phyloP scores from a whole-genome alignment of 768 basidiomycete genomes.

The Xerocomellus dryophilus region DNA sequence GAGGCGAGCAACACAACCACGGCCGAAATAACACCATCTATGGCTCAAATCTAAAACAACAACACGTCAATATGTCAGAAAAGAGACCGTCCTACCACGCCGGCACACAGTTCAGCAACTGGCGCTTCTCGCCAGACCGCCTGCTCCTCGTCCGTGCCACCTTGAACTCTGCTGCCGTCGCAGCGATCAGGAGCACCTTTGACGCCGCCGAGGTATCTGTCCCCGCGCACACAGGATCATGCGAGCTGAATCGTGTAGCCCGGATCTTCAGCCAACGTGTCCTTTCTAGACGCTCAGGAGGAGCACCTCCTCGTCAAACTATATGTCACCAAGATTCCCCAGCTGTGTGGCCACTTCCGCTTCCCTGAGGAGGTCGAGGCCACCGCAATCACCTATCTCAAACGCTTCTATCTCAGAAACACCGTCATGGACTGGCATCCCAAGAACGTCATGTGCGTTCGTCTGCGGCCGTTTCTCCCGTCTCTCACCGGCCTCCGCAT shows the following conservation, averaged over 20 bases:
- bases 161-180: conserved; percentile 74
- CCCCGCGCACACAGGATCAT: not conserved
- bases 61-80: not conserved
- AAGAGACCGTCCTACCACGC: conserved; percentile 61
- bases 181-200: conserved; percentile 71
- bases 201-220: conserved; percentile 70
- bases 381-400: conserved; percentile 88
- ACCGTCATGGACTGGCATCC: conserved; percentile 99
- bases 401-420: conserved; percentile 95
- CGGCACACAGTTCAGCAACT: conserved; percentile 81
- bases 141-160: conserved; percentile 58
- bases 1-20: no score
- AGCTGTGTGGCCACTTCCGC: conserved; percentile 79
- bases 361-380: conserved; percentile 93
- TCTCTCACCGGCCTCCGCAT: not conserved
- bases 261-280: conserved; percentile 68
- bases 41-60: not conserved
- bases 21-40: no score
- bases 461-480: not conserved
- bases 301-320: conserved; percentile 86
- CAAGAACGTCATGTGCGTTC: conserved; percentile 89
- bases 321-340: conserved; percentile 82
- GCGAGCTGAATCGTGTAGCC: conserved; percentile 42
- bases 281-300: conserved; percentile 73
- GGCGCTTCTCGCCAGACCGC: conserved; percentile 78